These are phyloP conservation scores for Exophiala phaeomuriformis DNA, from an alignment of 2,329 filamentous ascomycete species.

Conservation along the genomic window DNA sequence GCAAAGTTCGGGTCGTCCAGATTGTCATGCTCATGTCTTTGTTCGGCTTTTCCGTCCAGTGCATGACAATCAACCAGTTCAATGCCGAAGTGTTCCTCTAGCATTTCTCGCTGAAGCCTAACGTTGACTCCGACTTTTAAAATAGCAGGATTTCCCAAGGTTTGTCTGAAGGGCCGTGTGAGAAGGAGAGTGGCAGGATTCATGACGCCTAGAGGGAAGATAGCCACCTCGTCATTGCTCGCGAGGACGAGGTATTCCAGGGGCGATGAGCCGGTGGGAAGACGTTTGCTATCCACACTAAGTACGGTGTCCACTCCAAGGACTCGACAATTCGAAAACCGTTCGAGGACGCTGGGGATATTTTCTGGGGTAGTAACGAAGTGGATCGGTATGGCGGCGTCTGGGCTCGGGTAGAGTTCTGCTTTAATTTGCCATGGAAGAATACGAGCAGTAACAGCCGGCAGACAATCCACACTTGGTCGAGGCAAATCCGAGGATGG, in stretches of 20 bases:
- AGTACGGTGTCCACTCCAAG: conserved; percentile 9
- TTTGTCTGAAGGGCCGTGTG: neutral
- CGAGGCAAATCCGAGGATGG: neutral
- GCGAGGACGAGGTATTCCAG: conserved; percentile 13
- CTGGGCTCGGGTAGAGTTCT: conserved; percentile 9
- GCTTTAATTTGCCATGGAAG: conserved; percentile 3
- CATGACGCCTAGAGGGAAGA: conserved; percentile 8
- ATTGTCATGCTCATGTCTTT: neutral
- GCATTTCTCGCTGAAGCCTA: conserved; percentile 2
- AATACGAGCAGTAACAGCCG: neutral
- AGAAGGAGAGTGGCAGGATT: neutral
- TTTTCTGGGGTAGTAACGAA: neutral
- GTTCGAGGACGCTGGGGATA: conserved; percentile 2
- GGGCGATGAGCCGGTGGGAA: neutral
- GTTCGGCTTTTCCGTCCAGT: neutral
- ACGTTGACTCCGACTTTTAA: conserved; percentile 17
- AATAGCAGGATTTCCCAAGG: conserved; percentile 10
- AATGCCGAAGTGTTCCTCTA: conserved; percentile 3
- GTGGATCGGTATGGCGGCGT: conserved; percentile 7
- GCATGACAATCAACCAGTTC: conserved; percentile 3
- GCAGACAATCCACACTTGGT: neutral
- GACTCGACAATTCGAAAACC: conserved; percentile 4
- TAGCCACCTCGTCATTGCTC: conserved; percentile 10
- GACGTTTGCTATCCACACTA: neutral
- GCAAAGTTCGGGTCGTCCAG: neutral